A percentile compares a stretch with the other conserved stretches of the same genome.
These are phyloP conservation scores for Paraphaeosphaeria sporulosa DNA, from an alignment of 2,329 filamentous ascomycete genomes.

Conservation along the genomic window DNA sequence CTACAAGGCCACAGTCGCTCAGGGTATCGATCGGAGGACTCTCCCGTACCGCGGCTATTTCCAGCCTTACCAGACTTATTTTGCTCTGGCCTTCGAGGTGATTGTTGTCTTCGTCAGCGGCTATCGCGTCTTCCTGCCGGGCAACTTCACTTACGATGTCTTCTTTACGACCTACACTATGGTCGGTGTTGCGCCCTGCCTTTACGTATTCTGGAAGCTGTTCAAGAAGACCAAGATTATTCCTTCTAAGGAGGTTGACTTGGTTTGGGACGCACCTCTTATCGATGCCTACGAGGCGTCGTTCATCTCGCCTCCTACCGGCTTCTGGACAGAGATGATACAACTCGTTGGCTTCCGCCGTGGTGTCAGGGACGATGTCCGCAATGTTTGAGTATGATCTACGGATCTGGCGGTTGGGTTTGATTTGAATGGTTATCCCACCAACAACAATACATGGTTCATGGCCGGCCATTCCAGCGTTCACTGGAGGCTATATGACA, in stretches of 20 bases:
- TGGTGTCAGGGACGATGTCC: slow-evolving; percentile 22
- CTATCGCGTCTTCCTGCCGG: slow-evolving; percentile 61
- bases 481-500: neutral
- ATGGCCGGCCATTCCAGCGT: neutral
- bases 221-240: slow-evolving; percentile 65
- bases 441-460: neutral
- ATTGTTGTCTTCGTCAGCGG: slow-evolving; percentile 62
- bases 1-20: slow-evolving; percentile 57
- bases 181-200: slow-evolving; percentile 57
- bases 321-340: slow-evolving; percentile 48
- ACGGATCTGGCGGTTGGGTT: neutral
- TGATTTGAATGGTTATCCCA: neutral
- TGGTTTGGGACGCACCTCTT: slow-evolving; percentile 52
- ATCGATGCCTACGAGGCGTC: slow-evolving; percentile 50
- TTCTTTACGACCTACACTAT: slow-evolving; percentile 66
- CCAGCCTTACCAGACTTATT: slow-evolving; percentile 62
- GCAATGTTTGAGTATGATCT: neutral
- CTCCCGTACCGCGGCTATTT: slow-evolving; percentile 57
- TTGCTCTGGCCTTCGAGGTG: slow-evolving; percentile 57
- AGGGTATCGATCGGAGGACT: slow-evolving; percentile 59
- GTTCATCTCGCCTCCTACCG: slow-evolving; percentile 52
- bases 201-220: slow-evolving; percentile 70
- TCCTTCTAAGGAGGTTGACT: slow-evolving; percentile 58
- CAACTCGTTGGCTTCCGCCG: slow-evolving; percentile 44
- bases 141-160: slow-evolving; percentile 54